Base-by-base conservation (phyloP, 495 filamentous ascomycete genomes). In the Hypoxylon trugodes region DNA sequence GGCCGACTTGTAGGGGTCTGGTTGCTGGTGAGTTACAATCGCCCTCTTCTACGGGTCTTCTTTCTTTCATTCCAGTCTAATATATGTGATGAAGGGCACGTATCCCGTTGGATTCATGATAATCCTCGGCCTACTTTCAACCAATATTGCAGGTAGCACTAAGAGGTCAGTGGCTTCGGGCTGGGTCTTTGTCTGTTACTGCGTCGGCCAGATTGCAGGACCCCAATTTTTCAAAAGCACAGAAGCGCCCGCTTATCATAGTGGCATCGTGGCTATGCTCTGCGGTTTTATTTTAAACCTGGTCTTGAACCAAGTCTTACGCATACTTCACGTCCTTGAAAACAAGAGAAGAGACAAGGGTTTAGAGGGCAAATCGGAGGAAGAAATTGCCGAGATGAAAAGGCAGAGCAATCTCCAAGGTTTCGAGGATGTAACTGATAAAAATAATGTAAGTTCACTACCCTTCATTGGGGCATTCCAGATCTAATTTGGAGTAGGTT, bases 61-160 rank as follows among this genome's bases (percentile, higher is more conserved):
- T 36, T 26, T 57, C 1, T 10, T 33, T 41, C 4, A 15, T 28
- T 30, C 9, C 22, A 18, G 5, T 1, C 30, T 60, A 22, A 54
- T 26, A 18, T 47, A 26, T 24, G 8, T 40, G 43, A 42, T 38
- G 18, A 13, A 66, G 62, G 61, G 61, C 13, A 42, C 57, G 4
- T 64, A 61, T 25, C 61, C 54, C 8, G 57, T 69, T 1, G 55
- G 66, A 9, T 60, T 69, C 32, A 38, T 69, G 55, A 38, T 69
- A 26, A 48, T 69, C 26, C 33, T 69, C 30, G 61, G 61, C n/a
- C 38, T 65, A 26, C 66, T 61, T 10, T 57, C 66, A 15, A 55
- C 59, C 43, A 74, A 70, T 32, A 63, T 74, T 28, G 66, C 68
- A n/a, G 70, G 70, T 24, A 74, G 67, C 51, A 73, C 74, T 1